Evolutionary conservation across 169 alveolate species (phyloP).

Genomic region (Condylostoma magnum): DNA sequence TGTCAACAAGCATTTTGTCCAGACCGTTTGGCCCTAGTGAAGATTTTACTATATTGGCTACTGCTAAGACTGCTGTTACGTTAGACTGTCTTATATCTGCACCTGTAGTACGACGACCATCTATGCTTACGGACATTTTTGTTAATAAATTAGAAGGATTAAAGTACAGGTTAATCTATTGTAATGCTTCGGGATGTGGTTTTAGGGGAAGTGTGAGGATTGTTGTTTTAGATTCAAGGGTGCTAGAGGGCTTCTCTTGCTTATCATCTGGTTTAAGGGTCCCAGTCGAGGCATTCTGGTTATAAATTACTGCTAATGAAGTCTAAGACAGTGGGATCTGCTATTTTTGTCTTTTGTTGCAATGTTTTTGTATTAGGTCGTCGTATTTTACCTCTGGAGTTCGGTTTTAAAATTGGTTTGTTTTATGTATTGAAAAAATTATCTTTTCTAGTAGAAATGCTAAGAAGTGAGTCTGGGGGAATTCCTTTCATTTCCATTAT

Average conservation of each 20-base stretch:
- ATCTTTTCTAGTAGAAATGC: conserved; percentile 49
- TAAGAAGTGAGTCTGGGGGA: conserved; percentile 60
- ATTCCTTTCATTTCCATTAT: conserved; percentile 75
- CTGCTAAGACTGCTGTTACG: conserved; percentile 96
- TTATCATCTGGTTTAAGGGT: conserved; percentile 67
- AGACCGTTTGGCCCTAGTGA: conserved; percentile 99
- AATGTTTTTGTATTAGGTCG: conserved; percentile 49
- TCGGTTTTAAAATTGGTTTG: conserved; percentile 41
- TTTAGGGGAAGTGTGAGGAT: no score
- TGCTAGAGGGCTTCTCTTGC: no score
- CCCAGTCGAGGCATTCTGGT: conserved; percentile 70
- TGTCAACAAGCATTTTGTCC: conserved; percentile 99
- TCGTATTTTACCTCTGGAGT: conserved; percentile 58
- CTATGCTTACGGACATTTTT: conserved; percentile 43
- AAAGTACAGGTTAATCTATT: no score
- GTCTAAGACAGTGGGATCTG: conserved; percentile 51
- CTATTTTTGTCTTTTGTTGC: conserved; percentile 26
- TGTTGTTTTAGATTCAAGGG: no score
- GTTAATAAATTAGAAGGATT: no score
- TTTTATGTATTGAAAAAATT: conserved; percentile 70
- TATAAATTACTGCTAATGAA: no score
- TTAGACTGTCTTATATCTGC: conserved; percentile 73
- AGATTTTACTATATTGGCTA: conserved; percentile 96
- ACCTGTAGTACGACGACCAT: conserved; percentile 72
- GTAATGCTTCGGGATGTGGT: no score